Base-by-base conservation (phyloP, 2,329 filamentous ascomycete genomes). In the Fusarium subtropicale region DNA sequence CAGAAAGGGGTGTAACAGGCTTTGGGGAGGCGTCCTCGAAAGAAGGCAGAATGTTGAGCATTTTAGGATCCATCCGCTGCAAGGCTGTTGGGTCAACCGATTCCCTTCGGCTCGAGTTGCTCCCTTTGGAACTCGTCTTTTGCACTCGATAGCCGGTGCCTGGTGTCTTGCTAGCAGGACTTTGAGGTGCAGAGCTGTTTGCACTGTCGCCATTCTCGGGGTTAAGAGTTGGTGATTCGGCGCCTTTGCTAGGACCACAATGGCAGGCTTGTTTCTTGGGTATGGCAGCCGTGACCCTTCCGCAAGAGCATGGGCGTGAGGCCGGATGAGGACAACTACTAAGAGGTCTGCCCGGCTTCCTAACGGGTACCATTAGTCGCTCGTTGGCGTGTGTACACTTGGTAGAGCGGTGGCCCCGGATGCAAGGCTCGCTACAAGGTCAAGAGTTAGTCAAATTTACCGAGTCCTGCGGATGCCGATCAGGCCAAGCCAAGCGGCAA, bases 371-470 rank as follows among this genome's bases (percentile, higher is more conserved):
- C 84, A 92, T 88, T 34, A 92, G 81, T 61, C 90, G 87, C 72
- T 92, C 90, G 68, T 85, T 84, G 64, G 84, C 85, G 76, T 93
- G 91, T 48, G 86, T 89, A 78, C 91, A 93, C 82, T 91, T 92
- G 54, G 90, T 92, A 31, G 91, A 92, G 73, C 91, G 88, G 78
- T 93, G 91, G 59, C 91, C 91, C 74, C 90, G 88, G 72, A 92
- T 92, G 77, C 91, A 92, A 75, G 90, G 90, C 83, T 88, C 88
- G 79, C 90, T 92, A 56, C 28, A 24, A 46, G 50, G 51, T 36
- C n/a, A 31, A 50, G 11, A 39, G 65, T 75, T 30, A 75, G 71
- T 44, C 34, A 52, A 31, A 28, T 47, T 28, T 44, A 9, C 41
- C n/a, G 10, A 45, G 20, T 33, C 20, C 60, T 41, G 38, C 24